A percentile compares a stretch with the other conserved stretches of the same genome.
These are phyloP conservation scores for Pythium pectinolyticum DNA, from an alignment of 352 stramenopile genomes.

Conservation along the genomic window DNA sequence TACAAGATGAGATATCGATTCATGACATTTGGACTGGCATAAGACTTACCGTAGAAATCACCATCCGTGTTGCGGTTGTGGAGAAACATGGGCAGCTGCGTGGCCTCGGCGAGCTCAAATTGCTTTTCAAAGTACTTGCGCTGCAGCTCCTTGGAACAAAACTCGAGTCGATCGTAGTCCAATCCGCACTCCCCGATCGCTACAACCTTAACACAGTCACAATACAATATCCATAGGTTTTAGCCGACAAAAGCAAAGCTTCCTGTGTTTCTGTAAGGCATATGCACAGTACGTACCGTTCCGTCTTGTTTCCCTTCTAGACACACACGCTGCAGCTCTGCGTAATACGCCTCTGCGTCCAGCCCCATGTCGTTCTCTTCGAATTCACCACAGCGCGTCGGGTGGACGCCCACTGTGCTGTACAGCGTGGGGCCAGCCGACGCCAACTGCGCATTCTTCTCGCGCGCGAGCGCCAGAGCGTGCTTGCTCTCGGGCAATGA, in stretches of 20 bases:
- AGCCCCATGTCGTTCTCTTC: constrained; percentile 44
- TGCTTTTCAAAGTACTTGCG: constrained; percentile 93
- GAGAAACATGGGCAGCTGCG: constrained; percentile 93
- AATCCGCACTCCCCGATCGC: constrained; percentile 96
- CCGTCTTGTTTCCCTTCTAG: constrained; percentile 53
- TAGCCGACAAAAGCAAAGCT: too few species aligned
- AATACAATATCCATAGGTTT: background rate
- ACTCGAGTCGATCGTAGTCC: constrained; percentile 97
- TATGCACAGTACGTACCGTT: constrained; percentile 33
- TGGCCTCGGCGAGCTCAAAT: constrained; percentile 85
- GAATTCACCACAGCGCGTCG: constrained; percentile 90
- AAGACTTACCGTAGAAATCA: constrained; percentile 87
- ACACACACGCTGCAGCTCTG: constrained; percentile 52
- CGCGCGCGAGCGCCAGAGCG: constrained; percentile 32
- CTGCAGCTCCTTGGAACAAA: constrained; percentile 91
- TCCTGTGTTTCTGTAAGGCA: too few species aligned
- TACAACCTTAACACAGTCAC: constrained; percentile 61
- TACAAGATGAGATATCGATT: background rate
- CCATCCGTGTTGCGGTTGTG: constrained; percentile 94
- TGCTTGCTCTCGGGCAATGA: constrained; percentile 34
- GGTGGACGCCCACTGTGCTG: constrained; percentile 79
- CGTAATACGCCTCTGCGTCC: constrained; percentile 64
- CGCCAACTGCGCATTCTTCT: constrained; percentile 3
- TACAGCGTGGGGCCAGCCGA: constrained; percentile 33
- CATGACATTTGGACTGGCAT: background rate